These are phyloP conservation scores for Carex littledalei DNA, from an alignment of 176 grass and related monocot species.

Conservation along the genomic window DNA sequence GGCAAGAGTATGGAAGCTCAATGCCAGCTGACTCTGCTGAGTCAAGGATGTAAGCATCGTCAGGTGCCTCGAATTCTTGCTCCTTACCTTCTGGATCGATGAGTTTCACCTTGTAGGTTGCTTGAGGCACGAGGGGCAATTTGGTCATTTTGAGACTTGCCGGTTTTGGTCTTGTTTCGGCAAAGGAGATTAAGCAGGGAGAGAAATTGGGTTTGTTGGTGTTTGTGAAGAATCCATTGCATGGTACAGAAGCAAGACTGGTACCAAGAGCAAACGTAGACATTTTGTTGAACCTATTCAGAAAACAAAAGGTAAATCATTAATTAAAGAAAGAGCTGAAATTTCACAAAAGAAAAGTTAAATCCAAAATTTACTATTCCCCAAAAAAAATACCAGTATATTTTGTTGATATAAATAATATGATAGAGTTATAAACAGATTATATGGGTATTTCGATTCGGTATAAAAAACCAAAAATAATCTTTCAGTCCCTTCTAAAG, in stretches of 20 bases:
- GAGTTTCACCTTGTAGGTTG: constrained; percentile 79
- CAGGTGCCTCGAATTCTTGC: constrained; percentile 57
- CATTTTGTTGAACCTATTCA: background rate
- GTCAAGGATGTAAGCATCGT: constrained; percentile 79
- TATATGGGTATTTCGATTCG: no score
- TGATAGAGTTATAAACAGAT: no score
- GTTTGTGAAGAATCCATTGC: background rate
- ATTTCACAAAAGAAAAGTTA: background rate
- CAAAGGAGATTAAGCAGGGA: constrained; percentile 6
- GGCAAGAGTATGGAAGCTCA: constrained; percentile 85
- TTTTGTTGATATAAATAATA: no score
- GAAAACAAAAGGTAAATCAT: background rate
- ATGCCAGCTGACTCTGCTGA: constrained; percentile 52
- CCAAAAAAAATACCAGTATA: no score
- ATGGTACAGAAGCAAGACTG: background rate
- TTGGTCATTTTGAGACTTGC: constrained; percentile 9
- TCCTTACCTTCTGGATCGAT: constrained; percentile 47
- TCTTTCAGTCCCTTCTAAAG: no score
- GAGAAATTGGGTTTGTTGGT: background rate
- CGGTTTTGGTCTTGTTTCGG: background rate
- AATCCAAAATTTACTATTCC: background rate
- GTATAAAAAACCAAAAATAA: no score
- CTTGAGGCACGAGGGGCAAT: constrained; percentile 17
- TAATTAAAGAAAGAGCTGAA: background rate
- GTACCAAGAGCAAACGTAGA: constrained; percentile 7